Evolutionary conservation across 2,329 filamentous ascomycete species (phyloP).

Genomic region (Pseudocercospora cruenta): DNA sequence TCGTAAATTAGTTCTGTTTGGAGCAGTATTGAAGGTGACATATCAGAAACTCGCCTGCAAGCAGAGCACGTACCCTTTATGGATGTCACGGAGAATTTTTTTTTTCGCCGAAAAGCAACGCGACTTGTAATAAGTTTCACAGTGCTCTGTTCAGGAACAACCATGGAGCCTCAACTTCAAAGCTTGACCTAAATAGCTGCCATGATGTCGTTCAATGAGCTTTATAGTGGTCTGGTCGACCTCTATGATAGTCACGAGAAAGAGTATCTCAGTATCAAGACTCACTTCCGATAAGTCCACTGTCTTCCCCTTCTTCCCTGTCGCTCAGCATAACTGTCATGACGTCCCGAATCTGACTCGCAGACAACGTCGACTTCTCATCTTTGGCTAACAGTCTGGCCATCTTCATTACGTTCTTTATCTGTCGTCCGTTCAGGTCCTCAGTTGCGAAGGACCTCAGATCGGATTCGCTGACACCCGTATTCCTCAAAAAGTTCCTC

Average conservation of each 20-base stretch:
- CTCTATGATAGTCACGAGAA: background rate
- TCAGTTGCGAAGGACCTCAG: constrained; percentile 18
- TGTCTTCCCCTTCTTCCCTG: background rate
- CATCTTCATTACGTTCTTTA: constrained; percentile 29
- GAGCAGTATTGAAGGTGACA: background rate
- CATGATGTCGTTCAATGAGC: background rate
- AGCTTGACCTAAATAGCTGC: background rate
- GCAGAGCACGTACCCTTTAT: background rate
- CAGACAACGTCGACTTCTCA: background rate
- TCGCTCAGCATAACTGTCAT: background rate
- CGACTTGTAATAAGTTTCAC: background rate
- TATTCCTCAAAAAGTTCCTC: constrained; percentile 66
- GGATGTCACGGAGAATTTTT: background rate
- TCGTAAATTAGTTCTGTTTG: background rate
- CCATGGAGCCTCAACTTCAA: background rate
- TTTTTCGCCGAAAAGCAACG: background rate
- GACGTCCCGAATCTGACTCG: background rate
- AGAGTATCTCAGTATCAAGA: background rate
- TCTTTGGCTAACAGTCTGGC: constrained; percentile 22
- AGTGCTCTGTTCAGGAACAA: background rate
- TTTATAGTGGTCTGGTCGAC: background rate
- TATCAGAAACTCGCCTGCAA: background rate
- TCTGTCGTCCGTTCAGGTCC: constrained; percentile 23
- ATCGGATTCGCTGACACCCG: constrained; percentile 11
- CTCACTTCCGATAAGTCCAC: background rate